These are phyloP conservation scores for Alloteropsis angusta DNA, from an alignment of 202 grass and related monocot species.

Conservation along the genomic window DNA sequence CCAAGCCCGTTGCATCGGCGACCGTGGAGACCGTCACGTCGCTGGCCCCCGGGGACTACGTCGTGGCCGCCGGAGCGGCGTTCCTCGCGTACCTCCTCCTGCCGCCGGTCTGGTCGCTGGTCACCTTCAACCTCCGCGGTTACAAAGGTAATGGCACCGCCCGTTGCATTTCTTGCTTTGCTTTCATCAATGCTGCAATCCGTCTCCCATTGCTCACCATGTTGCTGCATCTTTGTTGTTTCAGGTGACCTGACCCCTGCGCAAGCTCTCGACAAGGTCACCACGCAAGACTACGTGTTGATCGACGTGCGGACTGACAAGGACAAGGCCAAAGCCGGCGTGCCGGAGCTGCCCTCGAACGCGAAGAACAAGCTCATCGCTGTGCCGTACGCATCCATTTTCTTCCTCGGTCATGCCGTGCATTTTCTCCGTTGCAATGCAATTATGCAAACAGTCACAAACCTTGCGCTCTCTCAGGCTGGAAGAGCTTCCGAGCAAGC, in stretches of 20 bases:
- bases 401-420: not conserved
- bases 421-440: not conserved
- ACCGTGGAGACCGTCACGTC: conserved; percentile 68
- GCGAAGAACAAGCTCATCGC: conserved; percentile 72
- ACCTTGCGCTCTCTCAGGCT: conserved; percentile 29
- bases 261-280: conserved; percentile 55
- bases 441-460: not conserved
- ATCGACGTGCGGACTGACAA: conserved; percentile 79
- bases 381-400: conserved; percentile 39
- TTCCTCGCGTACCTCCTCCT: conserved; percentile 79
- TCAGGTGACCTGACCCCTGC: conserved; percentile 66
- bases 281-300: conserved; percentile 54
- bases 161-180: not conserved
- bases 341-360: conserved; percentile 66
- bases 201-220: not conserved
- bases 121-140: conserved; percentile 65
- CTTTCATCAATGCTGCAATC: not conserved
- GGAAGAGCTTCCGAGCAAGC: conserved; percentile 76
- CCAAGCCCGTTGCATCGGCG: conserved; percentile 66
- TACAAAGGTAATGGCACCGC: conserved; percentile 51
- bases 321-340: conserved; percentile 79
- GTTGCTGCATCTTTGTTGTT: not conserved
- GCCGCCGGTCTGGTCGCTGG: conserved; percentile 61
- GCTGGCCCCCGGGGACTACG: conserved; percentile 29
- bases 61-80: conserved; percentile 50